Conservation (phyloP, 345 rosid species). For the Eutrema heterophyllum region DNA sequence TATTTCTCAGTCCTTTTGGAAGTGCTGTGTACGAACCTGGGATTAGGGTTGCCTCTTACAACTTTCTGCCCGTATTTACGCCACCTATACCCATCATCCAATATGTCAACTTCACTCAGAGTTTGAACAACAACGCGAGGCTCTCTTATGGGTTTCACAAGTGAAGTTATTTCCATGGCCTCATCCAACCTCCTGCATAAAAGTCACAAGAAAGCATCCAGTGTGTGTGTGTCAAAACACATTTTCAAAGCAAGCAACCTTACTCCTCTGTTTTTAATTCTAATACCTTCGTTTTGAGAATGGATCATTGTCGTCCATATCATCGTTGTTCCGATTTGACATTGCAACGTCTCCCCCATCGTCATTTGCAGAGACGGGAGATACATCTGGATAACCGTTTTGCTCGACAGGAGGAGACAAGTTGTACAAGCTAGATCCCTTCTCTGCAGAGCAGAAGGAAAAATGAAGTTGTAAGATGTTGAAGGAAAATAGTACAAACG, state of each 20-base stretch:
- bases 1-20: not conserved
- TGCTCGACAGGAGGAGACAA: constrained; percentile 40
- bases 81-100: constrained; percentile 98
- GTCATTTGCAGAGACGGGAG: constrained; percentile 52
- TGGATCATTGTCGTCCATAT: constrained; percentile 68
- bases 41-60: constrained; percentile 96
- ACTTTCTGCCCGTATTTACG: constrained; percentile 99
- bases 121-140: constrained; percentile 98
- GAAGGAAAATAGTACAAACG: not conserved
- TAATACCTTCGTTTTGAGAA: constrained; percentile 73
- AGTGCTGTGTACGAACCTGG: constrained; percentile 45
- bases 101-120: constrained; percentile 90
- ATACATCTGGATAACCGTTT: constrained; percentile 48
- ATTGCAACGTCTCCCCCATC: constrained; percentile 45
- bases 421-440: constrained; percentile 43
- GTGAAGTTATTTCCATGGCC: constrained; percentile 62
- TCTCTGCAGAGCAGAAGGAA: constrained; percentile 38
- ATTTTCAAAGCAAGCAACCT: not conserved
- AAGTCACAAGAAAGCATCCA: constrained; percentile 7
- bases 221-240: constrained; percentile 3
- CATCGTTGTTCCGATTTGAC: constrained; percentile 31
- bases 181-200: constrained; percentile 75
- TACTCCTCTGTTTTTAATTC: not conserved
- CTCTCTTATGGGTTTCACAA: constrained; percentile 89
- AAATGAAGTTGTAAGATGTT: not conserved